Conservation (phyloP, 2,329 filamentous ascomycete genomes). For the Penicillium sp. region DNA sequence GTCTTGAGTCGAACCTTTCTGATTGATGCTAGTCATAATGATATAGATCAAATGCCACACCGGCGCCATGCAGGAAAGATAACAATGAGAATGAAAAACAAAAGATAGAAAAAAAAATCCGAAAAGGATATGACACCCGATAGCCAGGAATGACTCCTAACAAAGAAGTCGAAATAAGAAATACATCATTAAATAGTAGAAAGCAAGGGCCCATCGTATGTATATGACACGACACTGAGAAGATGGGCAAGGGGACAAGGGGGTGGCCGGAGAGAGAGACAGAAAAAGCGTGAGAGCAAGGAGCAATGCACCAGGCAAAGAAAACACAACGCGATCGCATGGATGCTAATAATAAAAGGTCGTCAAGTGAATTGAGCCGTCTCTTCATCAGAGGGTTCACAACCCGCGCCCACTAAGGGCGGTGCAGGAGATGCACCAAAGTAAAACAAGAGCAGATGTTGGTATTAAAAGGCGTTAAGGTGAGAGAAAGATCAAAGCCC, state of each 20-base stretch:
- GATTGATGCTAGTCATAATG: conserved; percentile 3
- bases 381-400: neutral
- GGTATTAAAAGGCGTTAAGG: neutral
- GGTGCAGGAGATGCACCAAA: neutral
- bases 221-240: neutral
- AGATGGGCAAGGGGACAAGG: neutral
- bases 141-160: neutral
- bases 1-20: neutral
- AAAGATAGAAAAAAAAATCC: neutral
- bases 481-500: conserved; percentile 30
- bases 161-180: neutral
- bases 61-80: conserved; percentile 5
- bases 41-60: conserved; percentile 1
- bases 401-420: neutral
- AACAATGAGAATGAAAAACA: neutral
- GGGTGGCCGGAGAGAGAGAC: neutral
- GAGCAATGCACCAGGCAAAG: neutral
- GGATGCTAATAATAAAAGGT: conserved; percentile 5
- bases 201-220: neutral
- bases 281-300: neutral
- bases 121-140: neutral
- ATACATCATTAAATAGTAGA: neutral
- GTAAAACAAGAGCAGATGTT: neutral
- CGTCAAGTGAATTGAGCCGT: conserved; percentile 2
- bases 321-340: neutral